These are phyloP conservation scores for Populus ilicifolia DNA, from an alignment of 345 rosid genomes.

Conservation along the genomic window DNA sequence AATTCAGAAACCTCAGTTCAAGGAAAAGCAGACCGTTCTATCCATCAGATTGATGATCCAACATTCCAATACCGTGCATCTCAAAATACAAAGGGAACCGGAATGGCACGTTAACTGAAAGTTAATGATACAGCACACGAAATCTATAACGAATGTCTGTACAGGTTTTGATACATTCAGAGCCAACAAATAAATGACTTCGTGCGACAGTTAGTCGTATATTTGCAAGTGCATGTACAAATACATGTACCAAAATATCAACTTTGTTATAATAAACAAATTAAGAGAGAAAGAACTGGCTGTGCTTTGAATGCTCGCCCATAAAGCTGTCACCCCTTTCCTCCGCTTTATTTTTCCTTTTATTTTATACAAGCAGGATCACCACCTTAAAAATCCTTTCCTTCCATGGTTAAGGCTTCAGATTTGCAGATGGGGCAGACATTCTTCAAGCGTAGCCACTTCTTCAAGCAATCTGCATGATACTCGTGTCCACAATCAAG, in stretches of 20 bases:
- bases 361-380: background rate
- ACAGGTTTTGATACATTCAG: slow-evolving; percentile 29
- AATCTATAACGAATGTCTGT: slow-evolving; percentile 23
- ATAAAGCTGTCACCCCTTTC: slow-evolving; percentile 15
- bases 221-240: slow-evolving; percentile 45
- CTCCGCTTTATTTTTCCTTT: slow-evolving; percentile 14
- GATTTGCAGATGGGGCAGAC: slow-evolving; percentile 87
- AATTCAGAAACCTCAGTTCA: background rate
- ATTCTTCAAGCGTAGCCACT: slow-evolving; percentile 80
- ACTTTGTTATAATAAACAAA: slow-evolving; percentile 32
- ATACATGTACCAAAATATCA: slow-evolving; percentile 36
- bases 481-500: slow-evolving; percentile 76
- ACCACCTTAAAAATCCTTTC: slow-evolving; percentile 15
- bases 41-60: background rate
- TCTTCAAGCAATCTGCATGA: slow-evolving; percentile 77
- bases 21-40: background rate
- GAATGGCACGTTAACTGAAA: background rate
- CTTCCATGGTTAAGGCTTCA: slow-evolving; percentile 45
- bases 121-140: slow-evolving; percentile 14
- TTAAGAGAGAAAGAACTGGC: slow-evolving; percentile 12
- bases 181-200: slow-evolving; percentile 36
- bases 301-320: slow-evolving; percentile 3
- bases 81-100: background rate
- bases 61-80: background rate
- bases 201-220: slow-evolving; percentile 35